Evolutionary conservation across 306 rosid genomes (phyloP).

Genomic region (Cicer bijugum): DNA sequence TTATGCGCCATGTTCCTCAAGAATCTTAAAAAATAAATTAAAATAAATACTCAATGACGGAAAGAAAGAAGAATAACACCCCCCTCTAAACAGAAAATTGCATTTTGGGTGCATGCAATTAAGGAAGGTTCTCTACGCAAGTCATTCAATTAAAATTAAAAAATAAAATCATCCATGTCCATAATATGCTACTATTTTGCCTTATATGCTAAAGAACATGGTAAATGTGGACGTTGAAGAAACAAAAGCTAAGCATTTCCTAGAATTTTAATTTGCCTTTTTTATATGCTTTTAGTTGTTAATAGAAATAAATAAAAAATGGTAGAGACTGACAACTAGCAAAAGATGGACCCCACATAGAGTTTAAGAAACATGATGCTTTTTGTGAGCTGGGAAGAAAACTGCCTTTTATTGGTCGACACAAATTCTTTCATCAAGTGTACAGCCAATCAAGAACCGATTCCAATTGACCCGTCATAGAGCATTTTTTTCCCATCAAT

Average conservation of each 20-base stretch:
- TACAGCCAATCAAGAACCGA: conserved; percentile 50
- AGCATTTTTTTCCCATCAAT: not conserved
- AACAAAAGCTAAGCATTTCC: conserved; percentile 1
- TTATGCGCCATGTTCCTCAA: conserved; percentile 47
- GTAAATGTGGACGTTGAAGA: conserved; percentile 46
- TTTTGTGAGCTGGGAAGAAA: conserved; percentile 33
- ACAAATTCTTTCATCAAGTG: conserved; percentile 42
- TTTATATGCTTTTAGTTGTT: not conserved
- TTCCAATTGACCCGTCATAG: conserved; percentile 42
- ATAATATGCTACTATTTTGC: conserved; percentile 18
- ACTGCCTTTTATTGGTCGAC: conserved; percentile 14
- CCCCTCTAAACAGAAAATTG: conserved; percentile 35
- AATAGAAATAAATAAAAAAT: too few relatives aligned
- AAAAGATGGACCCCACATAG: conserved; percentile 32
- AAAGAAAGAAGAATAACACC: conserved; percentile 37
- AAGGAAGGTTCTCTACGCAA: conserved; percentile 57
- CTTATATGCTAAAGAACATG: conserved; percentile 39
- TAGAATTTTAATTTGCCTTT: conserved; percentile 42
- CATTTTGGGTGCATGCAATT: conserved; percentile 43
- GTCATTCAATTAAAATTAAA: conserved; percentile 12
- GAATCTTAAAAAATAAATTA: conserved; percentile 42
- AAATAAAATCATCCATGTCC: conserved; percentile 34
- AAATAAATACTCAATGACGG: conserved; percentile 4
- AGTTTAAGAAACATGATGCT: conserved; percentile 32
- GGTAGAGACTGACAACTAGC: conserved; percentile 45